Evolutionary conservation across 2,329 filamentous ascomycete species (phyloP).

Genomic region (Phaeosphaeria sp.): DNA sequence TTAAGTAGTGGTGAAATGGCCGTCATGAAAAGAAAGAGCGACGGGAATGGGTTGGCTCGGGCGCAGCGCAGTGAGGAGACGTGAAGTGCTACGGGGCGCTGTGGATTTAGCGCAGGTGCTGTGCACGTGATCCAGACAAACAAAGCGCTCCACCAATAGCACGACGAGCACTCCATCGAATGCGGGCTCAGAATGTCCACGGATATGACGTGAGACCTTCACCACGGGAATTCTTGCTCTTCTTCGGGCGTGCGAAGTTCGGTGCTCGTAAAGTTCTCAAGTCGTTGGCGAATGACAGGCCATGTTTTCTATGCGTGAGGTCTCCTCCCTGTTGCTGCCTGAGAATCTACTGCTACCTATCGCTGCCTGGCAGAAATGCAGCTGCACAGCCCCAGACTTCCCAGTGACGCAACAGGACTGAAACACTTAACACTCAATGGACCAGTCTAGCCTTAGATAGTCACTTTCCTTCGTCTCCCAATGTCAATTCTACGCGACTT

Average conservation of each 20-base stretch:
- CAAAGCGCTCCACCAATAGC: background rate
- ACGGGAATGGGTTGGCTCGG: slow-evolving; percentile 23
- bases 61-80: slow-evolving; percentile 17
- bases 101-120: background rate
- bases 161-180: background rate
- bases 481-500: background rate
- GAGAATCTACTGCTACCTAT: slow-evolving; percentile 42
- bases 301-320: slow-evolving; percentile 5
- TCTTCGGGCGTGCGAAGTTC: slow-evolving; percentile 2
- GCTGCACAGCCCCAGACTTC: slow-evolving; percentile 21
- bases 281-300: slow-evolving; percentile 20
- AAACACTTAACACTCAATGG: slow-evolving; percentile 17
- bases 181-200: slow-evolving; percentile 11
- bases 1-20: slow-evolving; percentile 39
- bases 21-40: slow-evolving; percentile 37
- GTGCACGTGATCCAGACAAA: slow-evolving; percentile 1
- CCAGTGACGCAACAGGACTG: slow-evolving; percentile 8
- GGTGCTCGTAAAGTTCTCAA: slow-evolving; percentile 16
- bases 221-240: slow-evolving; percentile 6
- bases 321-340: slow-evolving; percentile 19
- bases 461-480: background rate
- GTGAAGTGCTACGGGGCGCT: slow-evolving; percentile 1
- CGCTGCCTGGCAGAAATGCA: slow-evolving; percentile 37
- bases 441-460: slow-evolving; percentile 12
- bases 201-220: slow-evolving; percentile 15